Evolutionary conservation across 352 stramenopile species (phyloP).

Genomic region (Peronospora belbahrii): DNA sequence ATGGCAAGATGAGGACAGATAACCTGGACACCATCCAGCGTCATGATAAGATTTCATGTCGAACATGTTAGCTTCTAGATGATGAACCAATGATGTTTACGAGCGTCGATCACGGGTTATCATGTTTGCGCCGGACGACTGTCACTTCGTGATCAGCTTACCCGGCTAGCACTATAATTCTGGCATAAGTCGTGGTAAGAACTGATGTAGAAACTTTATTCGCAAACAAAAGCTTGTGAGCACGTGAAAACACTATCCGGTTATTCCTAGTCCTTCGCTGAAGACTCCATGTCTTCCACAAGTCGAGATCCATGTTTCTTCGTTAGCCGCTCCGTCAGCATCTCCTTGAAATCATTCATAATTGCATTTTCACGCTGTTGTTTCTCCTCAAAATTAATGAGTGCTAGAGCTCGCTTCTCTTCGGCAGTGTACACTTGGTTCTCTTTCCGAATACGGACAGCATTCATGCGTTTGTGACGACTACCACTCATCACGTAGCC

Average conservation of each 20-base stretch:
- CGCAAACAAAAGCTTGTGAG: neutral
- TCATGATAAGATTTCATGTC: too few relatives aligned
- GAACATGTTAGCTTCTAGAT: too few relatives aligned
- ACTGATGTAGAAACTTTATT: neutral
- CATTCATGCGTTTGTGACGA: conserved; percentile 98
- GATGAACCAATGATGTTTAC: too few relatives aligned
- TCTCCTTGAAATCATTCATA: conserved; percentile 95
- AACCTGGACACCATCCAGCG: too few relatives aligned
- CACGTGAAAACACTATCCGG: neutral
- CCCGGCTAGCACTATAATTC: too few relatives aligned
- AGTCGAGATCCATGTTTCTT: conserved; percentile 84
- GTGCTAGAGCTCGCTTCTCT: conserved; percentile 95
- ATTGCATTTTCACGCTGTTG: conserved; percentile 97
- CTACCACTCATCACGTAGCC: conserved; percentile 97
- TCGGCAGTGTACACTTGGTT: conserved; percentile 99
- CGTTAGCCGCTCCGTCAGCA: conserved; percentile 81
- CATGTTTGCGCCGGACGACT: too few relatives aligned
- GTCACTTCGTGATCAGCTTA: too few relatives aligned
- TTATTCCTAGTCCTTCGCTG: conserved; percentile 37
- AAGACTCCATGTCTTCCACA: conserved; percentile 80
- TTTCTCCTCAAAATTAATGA: conserved; percentile 99
- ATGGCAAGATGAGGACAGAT: too few relatives aligned
- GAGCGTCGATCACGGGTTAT: too few relatives aligned
- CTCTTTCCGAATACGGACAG: conserved; percentile 97
- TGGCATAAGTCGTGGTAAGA: too few relatives aligned